Conservation (phyloP, 2,329 filamentous ascomycete species). For the Aspergillus hiratsukae region DNA sequence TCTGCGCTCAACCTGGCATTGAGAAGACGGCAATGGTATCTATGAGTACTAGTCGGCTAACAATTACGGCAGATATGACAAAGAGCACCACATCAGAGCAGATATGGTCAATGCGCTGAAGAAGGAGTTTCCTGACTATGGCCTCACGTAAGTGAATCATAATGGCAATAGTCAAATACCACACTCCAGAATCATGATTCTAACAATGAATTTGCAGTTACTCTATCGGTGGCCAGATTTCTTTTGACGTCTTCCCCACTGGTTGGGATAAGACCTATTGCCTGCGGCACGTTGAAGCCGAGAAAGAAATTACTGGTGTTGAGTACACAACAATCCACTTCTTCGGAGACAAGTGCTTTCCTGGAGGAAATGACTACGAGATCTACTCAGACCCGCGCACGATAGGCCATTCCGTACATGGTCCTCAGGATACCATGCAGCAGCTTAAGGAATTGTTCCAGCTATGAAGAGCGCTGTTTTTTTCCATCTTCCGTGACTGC, state of each 20-base stretch:
- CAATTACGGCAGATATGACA: constrained; percentile 58
- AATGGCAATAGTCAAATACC: not conserved
- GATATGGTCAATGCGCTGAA: constrained; percentile 72
- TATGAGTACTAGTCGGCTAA: constrained; percentile 7
- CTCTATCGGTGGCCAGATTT: constrained; percentile 95
- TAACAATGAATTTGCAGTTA: constrained; percentile 51
- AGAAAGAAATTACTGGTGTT: constrained; percentile 60
- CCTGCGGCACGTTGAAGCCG: constrained; percentile 76
- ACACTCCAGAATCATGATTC: not conserved
- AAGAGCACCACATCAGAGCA: constrained; percentile 68
- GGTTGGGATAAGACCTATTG: constrained; percentile 99
- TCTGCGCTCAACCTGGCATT: not conserved
- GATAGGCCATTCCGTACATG: constrained; percentile 76
- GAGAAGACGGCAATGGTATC: not conserved
- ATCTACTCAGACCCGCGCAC: constrained; percentile 81
- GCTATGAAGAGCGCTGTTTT: constrained; percentile 41
- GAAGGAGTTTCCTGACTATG: constrained; percentile 76
- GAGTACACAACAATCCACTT: constrained; percentile 89
- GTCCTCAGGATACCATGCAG: constrained; percentile 75
- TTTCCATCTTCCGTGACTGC: not conserved
- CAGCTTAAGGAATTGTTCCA: constrained; percentile 78
- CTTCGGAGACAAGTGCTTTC: constrained; percentile 92
- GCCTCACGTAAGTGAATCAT: constrained; percentile 66
- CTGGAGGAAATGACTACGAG: constrained; percentile 93
- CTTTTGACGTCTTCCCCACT: constrained; percentile 93